Percentiles rank a stretch among this genome's conserved stretches.
phyloP scores from a whole-genome alignment of 2,329 filamentous ascomycete genomes.

The Xylariomycetidae sp. region DNA sequence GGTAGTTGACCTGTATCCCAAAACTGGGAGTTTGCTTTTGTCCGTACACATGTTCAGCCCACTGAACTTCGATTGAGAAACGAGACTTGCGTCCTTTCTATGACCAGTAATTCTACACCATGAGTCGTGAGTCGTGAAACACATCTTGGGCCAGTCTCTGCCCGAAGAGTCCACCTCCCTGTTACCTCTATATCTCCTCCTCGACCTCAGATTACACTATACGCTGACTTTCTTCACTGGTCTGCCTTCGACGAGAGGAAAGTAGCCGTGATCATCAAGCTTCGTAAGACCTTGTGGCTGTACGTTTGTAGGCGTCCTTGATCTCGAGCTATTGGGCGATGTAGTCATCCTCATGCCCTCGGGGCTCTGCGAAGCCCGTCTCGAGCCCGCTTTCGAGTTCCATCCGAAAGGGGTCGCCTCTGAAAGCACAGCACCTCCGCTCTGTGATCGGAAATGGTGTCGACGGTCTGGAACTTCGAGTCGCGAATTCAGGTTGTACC shows the following conservation, averaged over 20 bases:
- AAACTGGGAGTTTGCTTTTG: no score
- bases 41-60: no score
- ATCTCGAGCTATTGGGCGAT: constrained; percentile 42
- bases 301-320: constrained; percentile 39
- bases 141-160: no score
- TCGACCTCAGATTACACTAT: constrained; percentile 1
- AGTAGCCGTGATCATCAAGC: constrained; percentile 36
- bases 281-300: constrained; percentile 23
- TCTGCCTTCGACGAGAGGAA: constrained; percentile 25
- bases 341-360: constrained; percentile 22
- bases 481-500: constrained; percentile 27
- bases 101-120: no score
- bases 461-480: constrained; percentile 23
- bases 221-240: constrained; percentile 8
- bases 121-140: no score
- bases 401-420: constrained; percentile 14
- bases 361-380: constrained; percentile 21
- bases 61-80: no score
- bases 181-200: no score
- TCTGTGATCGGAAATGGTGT: constrained; percentile 25
- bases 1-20: no score
- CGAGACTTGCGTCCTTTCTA: no score
- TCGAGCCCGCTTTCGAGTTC: constrained; percentile 12
- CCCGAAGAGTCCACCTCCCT: no score
- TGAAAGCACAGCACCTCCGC: constrained; percentile 18